Conservation (phyloP, 306 rosid species). For the Clitoria ternatea region DNA sequence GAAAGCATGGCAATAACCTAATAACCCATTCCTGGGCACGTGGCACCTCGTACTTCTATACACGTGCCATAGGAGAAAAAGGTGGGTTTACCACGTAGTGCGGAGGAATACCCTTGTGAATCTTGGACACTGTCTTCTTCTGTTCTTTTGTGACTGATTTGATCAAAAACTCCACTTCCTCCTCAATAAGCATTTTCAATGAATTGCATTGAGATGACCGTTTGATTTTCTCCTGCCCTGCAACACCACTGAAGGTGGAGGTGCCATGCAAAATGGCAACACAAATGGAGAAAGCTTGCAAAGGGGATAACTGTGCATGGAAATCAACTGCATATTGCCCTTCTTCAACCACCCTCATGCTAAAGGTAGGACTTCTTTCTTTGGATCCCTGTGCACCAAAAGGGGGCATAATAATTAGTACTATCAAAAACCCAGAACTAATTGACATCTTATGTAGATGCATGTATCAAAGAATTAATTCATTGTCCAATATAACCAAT, state of each 20-base stretch:
- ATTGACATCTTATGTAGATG: background rate
- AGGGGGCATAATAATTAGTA: conserved; percentile 7
- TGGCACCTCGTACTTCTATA: conserved; percentile 11
- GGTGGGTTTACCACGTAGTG: conserved; percentile 61
- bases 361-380: conserved; percentile 58
- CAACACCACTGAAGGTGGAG: conserved; percentile 36
- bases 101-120: conserved; percentile 48
- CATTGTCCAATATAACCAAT: background rate
- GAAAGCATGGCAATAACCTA: background rate
- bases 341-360: conserved; percentile 65
- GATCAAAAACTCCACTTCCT: conserved; percentile 54
- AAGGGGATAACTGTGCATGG: conserved; percentile 75
- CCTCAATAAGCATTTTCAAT: conserved; percentile 68
- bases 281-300: conserved; percentile 91
- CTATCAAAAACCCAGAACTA: background rate
- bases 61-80: conserved; percentile 82
- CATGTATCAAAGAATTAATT: background rate
- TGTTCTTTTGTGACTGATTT: conserved; percentile 45
- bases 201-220: conserved; percentile 50
- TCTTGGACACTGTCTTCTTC: conserved; percentile 45
- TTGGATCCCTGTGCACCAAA: conserved; percentile 62
- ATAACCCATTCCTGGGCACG: background rate
- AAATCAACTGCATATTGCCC: conserved; percentile 84
- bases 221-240: conserved; percentile 33
- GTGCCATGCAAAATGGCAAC: conserved; percentile 77